Evolutionary conservation across 208 protist genomes (phyloP).

Genomic region (Leishmania gerbilli): DNA sequence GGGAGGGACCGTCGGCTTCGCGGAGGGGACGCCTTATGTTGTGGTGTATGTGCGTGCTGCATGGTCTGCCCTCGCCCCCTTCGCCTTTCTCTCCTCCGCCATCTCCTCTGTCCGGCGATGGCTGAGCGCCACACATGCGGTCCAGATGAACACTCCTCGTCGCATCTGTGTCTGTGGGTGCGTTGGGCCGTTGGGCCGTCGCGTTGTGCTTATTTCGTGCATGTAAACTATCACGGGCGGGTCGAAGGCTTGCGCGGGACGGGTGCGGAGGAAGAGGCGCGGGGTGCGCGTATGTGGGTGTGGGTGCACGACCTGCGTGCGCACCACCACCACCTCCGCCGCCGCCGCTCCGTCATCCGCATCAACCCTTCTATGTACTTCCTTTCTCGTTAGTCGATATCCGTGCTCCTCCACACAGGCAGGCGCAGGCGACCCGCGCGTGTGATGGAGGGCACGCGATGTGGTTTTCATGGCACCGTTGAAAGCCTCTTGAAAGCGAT

Average conservation of each 20-base stretch:
- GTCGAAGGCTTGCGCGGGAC: neutral
- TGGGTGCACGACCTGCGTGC: neutral
- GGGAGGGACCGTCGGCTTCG: neutral
- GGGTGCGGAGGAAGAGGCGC: neutral
- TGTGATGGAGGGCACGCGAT: too few species aligned
- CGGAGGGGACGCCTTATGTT: neutral
- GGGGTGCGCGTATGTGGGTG: neutral
- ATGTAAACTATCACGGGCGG: conserved; percentile 1
- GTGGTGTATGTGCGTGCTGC: neutral
- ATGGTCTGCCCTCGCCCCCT: conserved; percentile 1
- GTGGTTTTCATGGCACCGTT: neutral
- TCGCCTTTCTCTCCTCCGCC: neutral
- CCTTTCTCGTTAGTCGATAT: neutral
- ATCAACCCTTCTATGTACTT: neutral
- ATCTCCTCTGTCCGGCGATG: neutral
- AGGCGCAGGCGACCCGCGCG: neutral
- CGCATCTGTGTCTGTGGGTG: neutral
- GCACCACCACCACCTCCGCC: neutral
- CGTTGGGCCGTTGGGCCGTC: neutral
- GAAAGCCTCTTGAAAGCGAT: neutral
- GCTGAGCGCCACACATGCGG: neutral
- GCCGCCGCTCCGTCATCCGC: neutral
- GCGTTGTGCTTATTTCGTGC: neutral
- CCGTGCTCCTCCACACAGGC: neutral
- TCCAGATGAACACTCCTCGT: neutral